Evolutionary conservation across 352 stramenopile species (phyloP).

Genomic region (Phytophthora europaea): DNA sequence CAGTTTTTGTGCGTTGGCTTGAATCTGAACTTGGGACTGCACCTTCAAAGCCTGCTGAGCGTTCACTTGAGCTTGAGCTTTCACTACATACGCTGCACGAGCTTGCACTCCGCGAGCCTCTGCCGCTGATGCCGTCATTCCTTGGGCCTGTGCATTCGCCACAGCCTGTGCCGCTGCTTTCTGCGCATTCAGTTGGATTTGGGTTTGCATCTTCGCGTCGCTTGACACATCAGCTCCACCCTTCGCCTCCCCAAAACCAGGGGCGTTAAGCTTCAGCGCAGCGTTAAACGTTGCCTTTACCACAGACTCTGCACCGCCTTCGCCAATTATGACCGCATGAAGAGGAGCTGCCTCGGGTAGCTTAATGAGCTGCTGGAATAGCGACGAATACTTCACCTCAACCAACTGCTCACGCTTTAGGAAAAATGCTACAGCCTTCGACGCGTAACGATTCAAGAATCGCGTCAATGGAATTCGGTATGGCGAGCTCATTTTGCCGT

Average conservation of each 20-base stretch:
- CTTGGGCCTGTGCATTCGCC: constrained; percentile 81
- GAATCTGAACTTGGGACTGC: constrained; percentile 91
- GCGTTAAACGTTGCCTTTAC: constrained; percentile 94
- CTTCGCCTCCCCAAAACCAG: constrained; percentile 50
- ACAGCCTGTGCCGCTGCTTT: constrained; percentile 87
- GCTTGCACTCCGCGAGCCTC: constrained; percentile 86
- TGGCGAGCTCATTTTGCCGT: constrained; percentile 90
- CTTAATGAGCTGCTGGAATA: constrained; percentile 96
- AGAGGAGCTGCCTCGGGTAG: constrained; percentile 90
- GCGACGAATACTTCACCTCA: constrained; percentile 91
- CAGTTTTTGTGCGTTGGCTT: constrained; percentile 90
- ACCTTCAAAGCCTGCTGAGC: constrained; percentile 85
- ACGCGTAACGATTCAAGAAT: constrained; percentile 95
- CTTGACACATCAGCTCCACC: constrained; percentile 49
- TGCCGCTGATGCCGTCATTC: constrained; percentile 69
- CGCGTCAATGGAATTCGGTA: constrained; percentile 93
- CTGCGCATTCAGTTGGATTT: constrained; percentile 88
- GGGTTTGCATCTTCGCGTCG: constrained; percentile 84
- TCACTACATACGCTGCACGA: constrained; percentile 86
- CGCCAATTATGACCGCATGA: constrained; percentile 87
- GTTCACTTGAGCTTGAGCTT: constrained; percentile 89
- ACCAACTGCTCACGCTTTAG: constrained; percentile 86
- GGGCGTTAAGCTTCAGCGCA: constrained; percentile 63
- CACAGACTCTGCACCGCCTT: constrained; percentile 91
- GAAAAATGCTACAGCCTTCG: constrained; percentile 89